Evolutionary conservation across 2,329 filamentous ascomycete species (phyloP).

Genomic region (Sclerotinia sclerotiorum): DNA sequence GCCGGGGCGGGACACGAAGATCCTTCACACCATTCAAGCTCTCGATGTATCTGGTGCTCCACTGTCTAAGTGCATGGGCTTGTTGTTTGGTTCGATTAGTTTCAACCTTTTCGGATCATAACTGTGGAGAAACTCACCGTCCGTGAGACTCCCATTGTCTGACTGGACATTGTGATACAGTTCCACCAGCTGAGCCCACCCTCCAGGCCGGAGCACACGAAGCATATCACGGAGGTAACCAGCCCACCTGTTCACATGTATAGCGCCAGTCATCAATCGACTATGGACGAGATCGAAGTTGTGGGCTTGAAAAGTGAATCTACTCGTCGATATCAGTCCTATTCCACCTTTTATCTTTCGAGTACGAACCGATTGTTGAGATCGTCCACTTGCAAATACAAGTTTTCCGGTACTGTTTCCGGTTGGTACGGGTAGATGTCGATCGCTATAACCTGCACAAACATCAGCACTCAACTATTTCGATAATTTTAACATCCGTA

Average conservation of each 20-base stretch:
- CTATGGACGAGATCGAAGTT: slow-evolving; percentile 82
- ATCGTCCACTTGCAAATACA: slow-evolving; percentile 64
- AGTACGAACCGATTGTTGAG: slow-evolving; percentile 59
- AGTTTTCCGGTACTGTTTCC: slow-evolving; percentile 62
- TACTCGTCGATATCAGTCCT: slow-evolving; percentile 34
- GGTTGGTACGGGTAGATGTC: slow-evolving; percentile 71
- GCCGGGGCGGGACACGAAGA: slow-evolving; percentile 60
- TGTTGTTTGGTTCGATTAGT: slow-evolving; percentile 17
- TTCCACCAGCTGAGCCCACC: slow-evolving; percentile 89
- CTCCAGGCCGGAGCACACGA: slow-evolving; percentile 68
- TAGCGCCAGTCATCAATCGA: slow-evolving; percentile 36
- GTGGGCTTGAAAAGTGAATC: slow-evolving; percentile 66
- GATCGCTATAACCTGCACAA: slow-evolving; percentile 62
- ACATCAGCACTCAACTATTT: not conserved
- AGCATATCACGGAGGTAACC: slow-evolving; percentile 75
- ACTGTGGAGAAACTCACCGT: slow-evolving; percentile 46
- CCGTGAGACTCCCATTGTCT: slow-evolving; percentile 74
- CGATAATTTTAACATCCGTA: not conserved
- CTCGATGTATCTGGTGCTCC: slow-evolving; percentile 65
- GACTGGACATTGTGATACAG: slow-evolving; percentile 84
- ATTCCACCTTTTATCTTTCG: not conserved
- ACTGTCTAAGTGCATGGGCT: slow-evolving; percentile 65
- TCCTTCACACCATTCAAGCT: slow-evolving; percentile 65
- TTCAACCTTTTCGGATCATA: not conserved
- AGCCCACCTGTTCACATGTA: slow-evolving; percentile 60